Evolutionary conservation across 371 early-diverging fungal species (phyloP), one percentile per base, ranked within the genome.

Genomic region (Apophysomyces elegans): DNA sequence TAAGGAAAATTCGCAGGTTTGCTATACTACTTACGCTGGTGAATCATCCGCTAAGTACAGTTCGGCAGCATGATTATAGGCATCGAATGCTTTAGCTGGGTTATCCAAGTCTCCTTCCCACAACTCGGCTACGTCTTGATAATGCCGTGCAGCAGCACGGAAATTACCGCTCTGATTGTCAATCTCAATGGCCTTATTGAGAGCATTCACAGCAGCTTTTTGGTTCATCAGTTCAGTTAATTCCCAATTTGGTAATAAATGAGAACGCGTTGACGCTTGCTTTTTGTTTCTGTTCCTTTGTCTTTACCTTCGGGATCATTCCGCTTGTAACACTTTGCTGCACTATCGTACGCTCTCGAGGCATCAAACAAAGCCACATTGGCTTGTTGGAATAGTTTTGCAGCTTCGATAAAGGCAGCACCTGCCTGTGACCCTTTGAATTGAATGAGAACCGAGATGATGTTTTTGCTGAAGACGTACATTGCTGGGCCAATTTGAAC

Each of bases 41-140:
- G 95, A 91, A 56, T 97, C 96, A 69, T 98, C 98, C 39, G 88
- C 91, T 16, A 83, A 74, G 71, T 92, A 98, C 89, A 96, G 92
- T 44, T 98, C 96, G 0, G 94, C 94, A 1, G 99, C 98, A 36
- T 81, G 77, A 66, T 91, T 88, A 80, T 96, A 98, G 2, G 95
- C 90, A 38, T 86, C 76, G 86, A 93, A 90, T 13, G 98, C 95
- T 44, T 87, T 87, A 54, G 89, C 85, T 8, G 88, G 68, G 74
- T 94, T 90, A 39, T 84, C 84, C 13, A 97, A 70, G 39, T 96
- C 96, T 11, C 79, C 80, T 72, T 98, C 98, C 75, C 93, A 96
- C 50, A 96, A 89, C 71, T 91, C 89, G 37, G 95, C 99, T 70
- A 96, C 89, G 59, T 95, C 95, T 75, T 96, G 95, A 75, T 93